A percentile compares a stretch with the other conserved stretches of the same genome.
Evolutionary conservation across 1,139 yeast genomes (phyloP).

Genomic region (Pichia sp.): DNA sequence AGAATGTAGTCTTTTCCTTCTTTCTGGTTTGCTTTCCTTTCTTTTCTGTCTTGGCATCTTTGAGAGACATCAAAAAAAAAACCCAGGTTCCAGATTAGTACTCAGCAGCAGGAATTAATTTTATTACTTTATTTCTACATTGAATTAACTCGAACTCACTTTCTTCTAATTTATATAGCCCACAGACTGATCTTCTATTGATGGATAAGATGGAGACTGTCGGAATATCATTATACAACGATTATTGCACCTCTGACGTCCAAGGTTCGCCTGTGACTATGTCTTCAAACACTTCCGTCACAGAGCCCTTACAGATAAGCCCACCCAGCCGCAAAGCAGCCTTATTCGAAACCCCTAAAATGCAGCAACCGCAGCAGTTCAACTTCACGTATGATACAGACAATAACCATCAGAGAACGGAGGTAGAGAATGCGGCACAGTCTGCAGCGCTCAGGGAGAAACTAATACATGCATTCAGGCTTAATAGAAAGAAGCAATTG

Average conservation of each 20-base stretch:
- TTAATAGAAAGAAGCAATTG: slow-evolving; percentile 35
- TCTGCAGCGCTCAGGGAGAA: slow-evolving; percentile 11
- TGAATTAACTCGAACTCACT: too few relatives aligned
- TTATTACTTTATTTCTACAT: too few relatives aligned
- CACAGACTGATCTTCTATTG: too few relatives aligned
- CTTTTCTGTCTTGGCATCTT: too few relatives aligned
- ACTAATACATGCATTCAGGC: slow-evolving; percentile 18
- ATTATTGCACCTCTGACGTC: background rate
- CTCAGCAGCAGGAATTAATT: too few relatives aligned
- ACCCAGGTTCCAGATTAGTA: too few relatives aligned
- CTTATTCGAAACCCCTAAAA: background rate
- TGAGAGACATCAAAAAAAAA: too few relatives aligned
- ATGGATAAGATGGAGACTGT: slow-evolving; percentile 1
- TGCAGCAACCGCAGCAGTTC: background rate
- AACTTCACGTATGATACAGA: background rate
- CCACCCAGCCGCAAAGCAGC: background rate
- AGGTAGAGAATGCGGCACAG: background rate
- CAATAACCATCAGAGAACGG: background rate
- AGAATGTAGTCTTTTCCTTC: background rate
- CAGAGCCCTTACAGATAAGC: background rate
- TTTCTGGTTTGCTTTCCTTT: too few relatives aligned
- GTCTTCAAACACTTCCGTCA: slow-evolving; percentile 1
- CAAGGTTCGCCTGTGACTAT: background rate
- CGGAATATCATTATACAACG: background rate
- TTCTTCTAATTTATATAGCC: too few relatives aligned